phyloP scores from a whole-genome alignment of 768 basidiomycete species.

The Tylopilus vinaceipallidus region DNA sequence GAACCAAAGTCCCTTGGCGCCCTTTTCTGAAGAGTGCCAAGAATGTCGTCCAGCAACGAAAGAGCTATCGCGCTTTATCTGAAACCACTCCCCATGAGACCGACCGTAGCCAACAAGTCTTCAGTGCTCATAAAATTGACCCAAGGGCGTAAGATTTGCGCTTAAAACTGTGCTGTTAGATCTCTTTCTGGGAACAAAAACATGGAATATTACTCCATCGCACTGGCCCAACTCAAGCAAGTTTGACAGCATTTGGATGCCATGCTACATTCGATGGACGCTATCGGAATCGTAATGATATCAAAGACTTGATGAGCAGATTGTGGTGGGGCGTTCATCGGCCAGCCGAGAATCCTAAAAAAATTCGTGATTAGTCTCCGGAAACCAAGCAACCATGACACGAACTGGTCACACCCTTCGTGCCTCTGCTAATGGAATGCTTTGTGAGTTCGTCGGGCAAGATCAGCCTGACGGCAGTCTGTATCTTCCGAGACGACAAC shows the following conservation, averaged over 20 bases:
- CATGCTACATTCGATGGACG: constrained; percentile 23
- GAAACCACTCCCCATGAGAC: constrained; percentile 28
- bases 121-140: constrained; percentile 47
- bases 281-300: neutral
- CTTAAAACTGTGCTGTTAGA: constrained; percentile 7
- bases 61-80: constrained; percentile 2
- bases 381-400: neutral
- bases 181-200: neutral
- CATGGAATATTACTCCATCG: constrained; percentile 4
- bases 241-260: constrained; percentile 13
- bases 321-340: neutral
- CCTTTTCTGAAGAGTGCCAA: constrained; percentile 33
- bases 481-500: constrained; percentile 71
- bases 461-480: constrained; percentile 67
- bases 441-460: constrained; percentile 71
- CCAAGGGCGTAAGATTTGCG: constrained; percentile 39
- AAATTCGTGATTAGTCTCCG: neutral
- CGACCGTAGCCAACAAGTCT: constrained; percentile 45
- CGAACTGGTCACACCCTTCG: constrained; percentile 55
- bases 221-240: constrained; percentile 11
- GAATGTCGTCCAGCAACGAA: constrained; percentile 36
- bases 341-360: constrained; percentile 28
- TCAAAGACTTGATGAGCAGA: neutral
- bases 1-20: neutral
- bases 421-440: constrained; percentile 75